Conservation (phyloP, 1,284 basidiomycete genomes). For the Somion occarium region DNA sequence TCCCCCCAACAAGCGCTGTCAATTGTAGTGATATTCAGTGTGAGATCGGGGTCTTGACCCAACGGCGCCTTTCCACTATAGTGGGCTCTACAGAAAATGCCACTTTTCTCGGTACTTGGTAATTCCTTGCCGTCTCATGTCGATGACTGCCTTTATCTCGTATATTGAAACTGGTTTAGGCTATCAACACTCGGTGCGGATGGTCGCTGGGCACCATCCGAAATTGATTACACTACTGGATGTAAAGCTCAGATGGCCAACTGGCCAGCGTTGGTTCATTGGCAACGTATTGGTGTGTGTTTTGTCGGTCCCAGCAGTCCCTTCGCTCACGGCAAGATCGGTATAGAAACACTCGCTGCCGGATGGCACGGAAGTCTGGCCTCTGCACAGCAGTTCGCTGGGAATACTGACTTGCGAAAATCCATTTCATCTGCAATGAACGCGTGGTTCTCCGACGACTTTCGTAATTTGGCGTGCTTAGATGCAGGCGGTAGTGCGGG, state of each 20-base stretch:
- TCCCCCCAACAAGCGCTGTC: background rate
- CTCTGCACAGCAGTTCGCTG: background rate
- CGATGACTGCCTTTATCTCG: background rate
- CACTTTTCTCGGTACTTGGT: constrained; percentile 24
- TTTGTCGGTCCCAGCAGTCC: background rate
- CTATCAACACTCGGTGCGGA: constrained; percentile 35
- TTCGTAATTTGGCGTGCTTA: constrained; percentile 46
- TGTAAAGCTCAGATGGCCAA: constrained; percentile 55
- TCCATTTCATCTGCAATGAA: constrained; percentile 49
- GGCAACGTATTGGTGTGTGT: constrained; percentile 45
- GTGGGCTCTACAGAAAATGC: constrained; percentile 20
- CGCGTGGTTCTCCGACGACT: constrained; percentile 64
- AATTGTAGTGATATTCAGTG: background rate
- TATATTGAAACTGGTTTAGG: constrained; percentile 28
- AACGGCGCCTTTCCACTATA: constrained; percentile 25
- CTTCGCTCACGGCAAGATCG: background rate
- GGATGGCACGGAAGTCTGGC: constrained; percentile 35
- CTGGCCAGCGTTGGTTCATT: constrained; percentile 62
- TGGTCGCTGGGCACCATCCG: constrained; percentile 47
- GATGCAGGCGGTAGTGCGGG: constrained; percentile 41
- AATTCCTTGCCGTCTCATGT: background rate
- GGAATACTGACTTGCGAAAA: constrained; percentile 30
- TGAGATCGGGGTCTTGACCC: constrained; percentile 24
- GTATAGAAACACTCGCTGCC: constrained; percentile 35
- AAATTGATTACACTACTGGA: constrained; percentile 52